phyloP scores from a whole-genome alignment of 495 filamentous ascomycete species.

The Podospora australis region DNA sequence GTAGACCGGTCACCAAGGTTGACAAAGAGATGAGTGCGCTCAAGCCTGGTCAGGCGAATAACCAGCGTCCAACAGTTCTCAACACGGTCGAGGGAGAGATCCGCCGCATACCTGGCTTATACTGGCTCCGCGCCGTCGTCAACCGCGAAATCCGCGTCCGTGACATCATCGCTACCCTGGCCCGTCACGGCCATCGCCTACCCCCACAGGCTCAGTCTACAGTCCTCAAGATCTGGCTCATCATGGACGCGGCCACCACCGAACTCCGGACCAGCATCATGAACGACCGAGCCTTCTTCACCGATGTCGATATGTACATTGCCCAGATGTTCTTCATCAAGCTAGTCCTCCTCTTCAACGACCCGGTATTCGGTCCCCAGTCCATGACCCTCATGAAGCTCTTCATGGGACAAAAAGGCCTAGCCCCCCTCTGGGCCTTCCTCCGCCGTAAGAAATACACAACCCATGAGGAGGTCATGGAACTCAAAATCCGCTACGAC shows the following conservation, averaged over 20 bases:
- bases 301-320: slow-evolving; percentile 47
- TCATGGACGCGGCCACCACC: slow-evolving; percentile 55
- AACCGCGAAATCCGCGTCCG: slow-evolving; percentile 26
- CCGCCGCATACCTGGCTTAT: slow-evolving; percentile 23
- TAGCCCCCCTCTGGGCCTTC: slow-evolving; percentile 44
- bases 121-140: slow-evolving; percentile 26
- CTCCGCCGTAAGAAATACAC: slow-evolving; percentile 38
- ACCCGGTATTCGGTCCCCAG: slow-evolving; percentile 39
- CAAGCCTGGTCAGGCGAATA: slow-evolving; percentile 5
- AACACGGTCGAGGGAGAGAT: slow-evolving; percentile 2
- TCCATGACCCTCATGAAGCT: slow-evolving; percentile 41
- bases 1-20: slow-evolving; percentile 17
- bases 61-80: neutral
- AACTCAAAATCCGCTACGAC: slow-evolving; percentile 41
- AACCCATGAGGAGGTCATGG: slow-evolving; percentile 34
- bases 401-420: slow-evolving; percentile 51
- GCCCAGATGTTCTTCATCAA: slow-evolving; percentile 54
- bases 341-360: slow-evolving; percentile 52
- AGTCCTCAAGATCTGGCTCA: slow-evolving; percentile 59
- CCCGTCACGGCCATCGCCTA: slow-evolving; percentile 43
- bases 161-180: slow-evolving; percentile 51
- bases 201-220: slow-evolving; percentile 35
- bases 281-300: slow-evolving; percentile 41
- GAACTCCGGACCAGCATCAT: slow-evolving; percentile 43
- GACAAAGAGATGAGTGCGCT: slow-evolving; percentile 13